Base-by-base conservation (phyloP, 2,329 filamentous ascomycete species). In the Alternaria arbusti region DNA sequence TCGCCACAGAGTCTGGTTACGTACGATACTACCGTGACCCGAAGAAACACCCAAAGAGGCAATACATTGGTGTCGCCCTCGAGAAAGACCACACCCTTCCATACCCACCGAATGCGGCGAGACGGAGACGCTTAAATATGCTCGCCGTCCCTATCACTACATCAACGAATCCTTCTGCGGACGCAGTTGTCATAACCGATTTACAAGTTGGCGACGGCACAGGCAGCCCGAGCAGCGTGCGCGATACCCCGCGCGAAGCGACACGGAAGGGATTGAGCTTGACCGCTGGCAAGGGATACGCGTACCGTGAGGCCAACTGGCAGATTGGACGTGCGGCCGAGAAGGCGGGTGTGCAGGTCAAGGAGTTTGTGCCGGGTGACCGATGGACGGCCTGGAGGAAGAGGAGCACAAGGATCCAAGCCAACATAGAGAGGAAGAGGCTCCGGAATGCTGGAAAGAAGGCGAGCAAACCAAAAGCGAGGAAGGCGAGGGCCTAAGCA, bases 1-100 rank as follows among this genome's bases (percentile, higher is more conserved):
- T 92, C 81, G 90, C 96, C 57, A 90, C 89, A 63, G 88, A 91
- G 59, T 86, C 91, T 4, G 96, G 96, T 68, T 99, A 96, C 81
- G 96, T 99, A 64, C 94, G 96, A 74, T 99, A 97, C 87, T 99
- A 99, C 86, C 89, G 91, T 77, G 95, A 99, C 78, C 94, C 94
- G 0, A 81, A 86, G 30, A 87, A 85, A 63, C 93, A 98, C 80
- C 92, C 94, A 1, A 91, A 93, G 70, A 88, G 94, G 64, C 93
- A 97, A 80, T 99, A 94, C 85, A 99, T 99, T 75, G 96, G 96
- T 65, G 91, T 99, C 20, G 91, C 92, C 32, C 94, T 97, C 80
- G 87, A 94, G 78, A 93, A 93, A 77, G 85, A 89, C 15, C 92
- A 96, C 74, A 88, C 85, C 30, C 88, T 99, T 2, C 96, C 96